A percentile compares a stretch with the other conserved stretches of the same genome.
Evolutionary conservation across 2,329 filamentous ascomycete genomes (phyloP).

Genomic region (Sarocladium strictum): DNA sequence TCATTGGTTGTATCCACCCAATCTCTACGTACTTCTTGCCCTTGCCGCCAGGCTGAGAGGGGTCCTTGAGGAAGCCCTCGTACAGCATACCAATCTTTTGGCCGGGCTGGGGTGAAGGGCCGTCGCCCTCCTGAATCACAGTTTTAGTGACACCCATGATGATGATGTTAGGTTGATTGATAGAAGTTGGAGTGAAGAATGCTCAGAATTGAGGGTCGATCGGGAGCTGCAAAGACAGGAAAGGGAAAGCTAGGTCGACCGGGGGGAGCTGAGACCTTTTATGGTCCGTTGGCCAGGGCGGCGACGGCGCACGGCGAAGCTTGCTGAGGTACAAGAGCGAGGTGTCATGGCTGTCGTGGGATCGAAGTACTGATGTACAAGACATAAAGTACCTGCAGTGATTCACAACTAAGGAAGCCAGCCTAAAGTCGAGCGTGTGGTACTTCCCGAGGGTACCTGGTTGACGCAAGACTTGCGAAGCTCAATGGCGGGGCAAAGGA

Average conservation of each 20-base stretch:
- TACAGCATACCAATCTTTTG: constrained; percentile 85
- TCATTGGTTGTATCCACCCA: too few species aligned
- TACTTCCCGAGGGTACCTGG: neutral
- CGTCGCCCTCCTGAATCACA: constrained; percentile 54
- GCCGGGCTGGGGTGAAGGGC: constrained; percentile 54
- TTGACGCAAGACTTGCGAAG: neutral
- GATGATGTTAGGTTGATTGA: constrained; percentile 15
- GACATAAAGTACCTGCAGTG: neutral
- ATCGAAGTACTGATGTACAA: neutral
- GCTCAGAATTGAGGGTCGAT: neutral
- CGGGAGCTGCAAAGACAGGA: constrained; percentile 1
- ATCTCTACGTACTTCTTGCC: constrained; percentile 59
- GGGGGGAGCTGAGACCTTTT: constrained; percentile 9
- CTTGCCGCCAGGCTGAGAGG: constrained; percentile 52
- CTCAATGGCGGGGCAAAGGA: constrained; percentile 6
- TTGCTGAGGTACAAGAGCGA: neutral
- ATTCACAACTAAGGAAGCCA: neutral
- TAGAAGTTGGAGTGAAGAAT: constrained; percentile 1
- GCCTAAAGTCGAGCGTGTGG: neutral
- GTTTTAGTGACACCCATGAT: constrained; percentile 72
- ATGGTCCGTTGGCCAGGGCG: neutral
- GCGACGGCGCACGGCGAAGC: constrained; percentile 1
- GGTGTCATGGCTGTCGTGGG: neutral
- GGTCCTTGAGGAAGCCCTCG: constrained; percentile 78
- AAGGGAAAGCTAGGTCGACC: neutral